A percentile compares a stretch with the other conserved stretches of the same genome.
phyloP scores from a whole-genome alignment of 1,139 yeast species.

The Meyerozyma guilliermondii region DNA sequence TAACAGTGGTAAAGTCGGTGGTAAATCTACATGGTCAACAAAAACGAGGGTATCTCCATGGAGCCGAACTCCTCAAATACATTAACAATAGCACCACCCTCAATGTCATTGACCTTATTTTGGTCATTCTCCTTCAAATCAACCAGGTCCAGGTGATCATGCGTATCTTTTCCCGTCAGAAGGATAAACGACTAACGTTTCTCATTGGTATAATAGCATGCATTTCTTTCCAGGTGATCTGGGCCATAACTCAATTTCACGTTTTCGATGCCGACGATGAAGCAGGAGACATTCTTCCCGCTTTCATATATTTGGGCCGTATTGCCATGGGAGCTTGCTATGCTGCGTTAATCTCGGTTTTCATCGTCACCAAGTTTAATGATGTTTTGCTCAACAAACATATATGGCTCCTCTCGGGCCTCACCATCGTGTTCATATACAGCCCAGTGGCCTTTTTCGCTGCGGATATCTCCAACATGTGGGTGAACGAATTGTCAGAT shows the following conservation, averaged over 20 bases:
- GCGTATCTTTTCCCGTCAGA: slow-evolving; percentile 64
- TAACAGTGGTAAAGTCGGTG: slow-evolving; percentile 47
- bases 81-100: slow-evolving; percentile 48
- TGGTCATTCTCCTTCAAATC: slow-evolving; percentile 56
- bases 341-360: slow-evolving; percentile 61
- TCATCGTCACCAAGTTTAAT: slow-evolving; percentile 49
- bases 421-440: slow-evolving; percentile 57
- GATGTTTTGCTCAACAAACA: slow-evolving; percentile 47
- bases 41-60: slow-evolving; percentile 50
- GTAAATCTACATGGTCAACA: slow-evolving; percentile 46
- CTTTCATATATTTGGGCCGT: slow-evolving; percentile 72
- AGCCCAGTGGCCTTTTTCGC: slow-evolving; percentile 71
- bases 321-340: slow-evolving; percentile 72
- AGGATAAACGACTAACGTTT: slow-evolving; percentile 65
- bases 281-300: slow-evolving; percentile 62
- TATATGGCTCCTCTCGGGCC: slow-evolving; percentile 51
- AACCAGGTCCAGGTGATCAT: slow-evolving; percentile 76
- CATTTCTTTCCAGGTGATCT: slow-evolving; percentile 56
- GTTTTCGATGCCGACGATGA: slow-evolving; percentile 26
- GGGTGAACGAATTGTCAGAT: slow-evolving; percentile 70
- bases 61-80: slow-evolving; percentile 41
- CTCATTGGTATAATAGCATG: slow-evolving; percentile 56
- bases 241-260: slow-evolving; percentile 63
- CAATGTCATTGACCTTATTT: slow-evolving; percentile 58
- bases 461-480: slow-evolving; percentile 69